phyloP scores from a whole-genome alignment of 768 basidiomycete species.

The Macrolepiota dolichaula region DNA sequence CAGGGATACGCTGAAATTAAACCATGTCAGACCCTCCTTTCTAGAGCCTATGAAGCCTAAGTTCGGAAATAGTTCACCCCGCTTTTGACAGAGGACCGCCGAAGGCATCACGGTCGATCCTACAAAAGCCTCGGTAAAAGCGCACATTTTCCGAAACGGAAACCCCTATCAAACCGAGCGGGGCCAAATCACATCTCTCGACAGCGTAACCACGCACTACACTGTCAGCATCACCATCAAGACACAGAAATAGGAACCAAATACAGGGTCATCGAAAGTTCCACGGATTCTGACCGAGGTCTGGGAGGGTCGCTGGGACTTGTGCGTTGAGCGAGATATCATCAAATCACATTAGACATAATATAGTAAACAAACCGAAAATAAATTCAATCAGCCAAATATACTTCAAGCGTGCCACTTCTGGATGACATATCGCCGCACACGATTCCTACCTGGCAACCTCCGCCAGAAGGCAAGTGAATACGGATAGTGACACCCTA shows the following conservation, averaged over 20 bases:
- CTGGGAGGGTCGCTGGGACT: neutral
- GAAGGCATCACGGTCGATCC: neutral
- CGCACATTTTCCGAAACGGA: neutral
- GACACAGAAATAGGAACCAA: neutral
- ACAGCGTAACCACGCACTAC: neutral
- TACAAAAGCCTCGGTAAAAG: neutral
- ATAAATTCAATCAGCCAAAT: neutral
- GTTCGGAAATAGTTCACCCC: neutral
- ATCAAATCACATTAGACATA: slow-evolving; percentile 3
- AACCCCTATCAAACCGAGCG: neutral
- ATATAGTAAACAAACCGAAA: slow-evolving; percentile 1
- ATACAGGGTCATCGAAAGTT: neutral
- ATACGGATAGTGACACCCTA: neutral
- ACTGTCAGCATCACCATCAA: slow-evolving; percentile 1
- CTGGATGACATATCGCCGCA: neutral
- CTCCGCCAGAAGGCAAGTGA: neutral
- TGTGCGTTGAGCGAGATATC: neutral
- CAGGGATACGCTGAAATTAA: neutral
- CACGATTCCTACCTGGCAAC: neutral
- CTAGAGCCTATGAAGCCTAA: neutral
- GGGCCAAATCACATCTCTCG: slow-evolving; percentile 4
- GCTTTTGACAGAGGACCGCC: neutral
- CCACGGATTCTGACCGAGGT: neutral
- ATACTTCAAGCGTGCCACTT: neutral
- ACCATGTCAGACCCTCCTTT: neutral